phyloP scores from a whole-genome alignment of 1,284 basidiomycete genomes.

The Ustilago hordei region DNA sequence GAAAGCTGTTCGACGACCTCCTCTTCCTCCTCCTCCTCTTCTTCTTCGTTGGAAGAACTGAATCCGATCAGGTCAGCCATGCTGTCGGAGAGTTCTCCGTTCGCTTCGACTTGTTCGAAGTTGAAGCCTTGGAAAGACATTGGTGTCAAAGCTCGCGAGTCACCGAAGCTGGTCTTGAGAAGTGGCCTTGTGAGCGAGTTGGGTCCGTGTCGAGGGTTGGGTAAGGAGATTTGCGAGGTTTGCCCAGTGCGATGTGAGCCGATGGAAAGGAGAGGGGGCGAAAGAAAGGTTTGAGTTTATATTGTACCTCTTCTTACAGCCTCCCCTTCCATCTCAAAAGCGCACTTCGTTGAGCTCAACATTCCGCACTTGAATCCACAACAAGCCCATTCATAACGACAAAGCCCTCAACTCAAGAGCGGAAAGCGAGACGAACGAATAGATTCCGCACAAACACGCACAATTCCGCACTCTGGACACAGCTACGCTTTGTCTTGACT shows the following conservation, averaged over 20 bases:
- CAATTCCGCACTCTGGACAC: not conserved
- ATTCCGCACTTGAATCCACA: not conserved
- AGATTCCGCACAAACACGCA: conserved; percentile 1
- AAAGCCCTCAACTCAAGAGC: not conserved
- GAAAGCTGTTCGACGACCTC: not conserved
- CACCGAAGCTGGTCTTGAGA: no score
- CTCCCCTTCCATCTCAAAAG: not conserved
- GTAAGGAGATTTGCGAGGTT: not conserved
- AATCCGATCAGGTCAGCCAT: conserved; percentile 19
- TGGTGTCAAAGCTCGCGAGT: not conserved
- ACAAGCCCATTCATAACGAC: not conserved
- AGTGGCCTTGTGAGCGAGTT: no score
- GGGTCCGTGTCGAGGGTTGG: no score
- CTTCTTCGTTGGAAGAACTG: conserved; percentile 26
- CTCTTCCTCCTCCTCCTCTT: not conserved
- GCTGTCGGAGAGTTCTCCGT: conserved; percentile 11
- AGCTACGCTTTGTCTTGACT: not conserved
- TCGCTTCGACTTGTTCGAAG: not conserved
- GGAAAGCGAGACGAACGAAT: not conserved
- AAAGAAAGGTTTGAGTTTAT: not conserved
- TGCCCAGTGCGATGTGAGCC: not conserved
- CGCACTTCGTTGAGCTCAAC: no score
- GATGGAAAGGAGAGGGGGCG: not conserved
- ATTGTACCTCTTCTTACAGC: not conserved
- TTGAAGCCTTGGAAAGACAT: not conserved